Evolutionary conservation across 2,329 filamentous ascomycete species (phyloP).

Genomic region (Trematosphaeria pertusa): DNA sequence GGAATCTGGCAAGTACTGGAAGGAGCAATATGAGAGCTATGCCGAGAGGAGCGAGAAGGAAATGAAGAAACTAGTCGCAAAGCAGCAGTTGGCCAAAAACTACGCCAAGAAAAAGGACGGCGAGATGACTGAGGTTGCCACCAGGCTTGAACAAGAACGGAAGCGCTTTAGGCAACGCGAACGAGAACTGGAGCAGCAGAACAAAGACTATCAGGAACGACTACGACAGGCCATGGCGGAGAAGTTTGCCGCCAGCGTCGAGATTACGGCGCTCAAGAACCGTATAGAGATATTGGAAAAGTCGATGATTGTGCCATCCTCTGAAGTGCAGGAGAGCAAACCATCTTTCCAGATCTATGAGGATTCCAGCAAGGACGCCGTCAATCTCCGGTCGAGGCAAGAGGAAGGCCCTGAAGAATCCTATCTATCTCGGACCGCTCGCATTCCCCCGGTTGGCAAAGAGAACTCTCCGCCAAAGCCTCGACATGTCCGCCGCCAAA

Average conservation of each 20-base stretch:
- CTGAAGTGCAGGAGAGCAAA: conserved; percentile 23
- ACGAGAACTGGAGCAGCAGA: conserved; percentile 66
- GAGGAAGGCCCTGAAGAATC: conserved; percentile 21
- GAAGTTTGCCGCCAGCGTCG: conserved; percentile 37
- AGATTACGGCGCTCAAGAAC: conserved; percentile 43
- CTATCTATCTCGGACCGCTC: conserved; percentile 23
- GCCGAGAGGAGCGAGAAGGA: conserved; percentile 74
- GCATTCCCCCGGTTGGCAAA: conserved; percentile 29
- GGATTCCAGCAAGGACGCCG: conserved; percentile 32
- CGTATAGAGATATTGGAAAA: conserved; percentile 40
- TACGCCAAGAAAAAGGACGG: conserved; percentile 80
- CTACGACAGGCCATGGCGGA: conserved; percentile 44
- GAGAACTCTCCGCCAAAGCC: conserved; percentile 40
- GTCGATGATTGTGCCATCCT: conserved; percentile 22
- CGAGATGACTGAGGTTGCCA: conserved; percentile 70
- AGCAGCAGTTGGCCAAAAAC: conserved; percentile 80
- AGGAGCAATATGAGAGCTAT: conserved; percentile 76
- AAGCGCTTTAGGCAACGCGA: conserved; percentile 71
- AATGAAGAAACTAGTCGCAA: conserved; percentile 78
- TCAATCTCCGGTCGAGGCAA: conserved; percentile 13
- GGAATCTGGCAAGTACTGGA: conserved; percentile 81
- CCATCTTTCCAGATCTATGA: conserved; percentile 40
- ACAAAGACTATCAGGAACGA: conserved; percentile 54
- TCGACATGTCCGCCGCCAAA: conserved; percentile 30
- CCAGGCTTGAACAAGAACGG: conserved; percentile 72